Percentiles rank a stretch among this genome's conserved stretches.
Conservation (phyloP, 345 rosid species). For the Diplotaxis tenuifolia region DNA sequence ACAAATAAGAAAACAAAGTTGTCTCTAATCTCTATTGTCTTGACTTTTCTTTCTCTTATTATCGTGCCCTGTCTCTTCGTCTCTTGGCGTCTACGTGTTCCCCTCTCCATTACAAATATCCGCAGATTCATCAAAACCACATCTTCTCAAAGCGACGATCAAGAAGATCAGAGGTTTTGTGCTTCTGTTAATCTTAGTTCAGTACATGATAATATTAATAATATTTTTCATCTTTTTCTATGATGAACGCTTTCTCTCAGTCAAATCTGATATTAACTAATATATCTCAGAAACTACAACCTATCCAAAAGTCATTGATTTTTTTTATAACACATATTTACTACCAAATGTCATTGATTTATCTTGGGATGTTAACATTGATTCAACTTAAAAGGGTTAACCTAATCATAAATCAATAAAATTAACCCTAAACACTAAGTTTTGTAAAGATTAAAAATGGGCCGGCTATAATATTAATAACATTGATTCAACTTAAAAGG, state of each 20-base stretch:
- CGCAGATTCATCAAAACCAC: background rate
- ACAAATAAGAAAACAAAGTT: background rate
- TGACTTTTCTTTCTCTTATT: slow-evolving; percentile 1
- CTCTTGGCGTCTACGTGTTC: slow-evolving; percentile 8
- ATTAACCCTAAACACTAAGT: background rate
- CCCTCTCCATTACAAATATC: slow-evolving; percentile 5
- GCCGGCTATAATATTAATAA: too few relatives aligned
- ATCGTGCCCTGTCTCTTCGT: slow-evolving; percentile 7
- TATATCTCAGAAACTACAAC: background rate
- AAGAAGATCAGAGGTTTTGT: background rate
- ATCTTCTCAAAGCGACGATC: background rate
- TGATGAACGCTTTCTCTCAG: background rate
- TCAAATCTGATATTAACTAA: background rate
- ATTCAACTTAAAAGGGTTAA: background rate
- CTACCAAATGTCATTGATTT: too few relatives aligned
- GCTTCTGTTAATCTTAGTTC: background rate
- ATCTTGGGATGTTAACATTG: background rate
- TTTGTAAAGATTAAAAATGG: background rate
- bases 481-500: background rate
- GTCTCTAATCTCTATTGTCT: slow-evolving; percentile 14
- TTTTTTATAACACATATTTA: too few relatives aligned
- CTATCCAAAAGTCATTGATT: too few relatives aligned
- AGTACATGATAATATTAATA: background rate
- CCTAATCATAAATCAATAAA: background rate
- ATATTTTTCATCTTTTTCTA: background rate